Evolutionary conservation across 169 alveolate species (phyloP), one percentile per base, ranked within the genome.

Genomic region (Plasmodium vinckei): DNA sequence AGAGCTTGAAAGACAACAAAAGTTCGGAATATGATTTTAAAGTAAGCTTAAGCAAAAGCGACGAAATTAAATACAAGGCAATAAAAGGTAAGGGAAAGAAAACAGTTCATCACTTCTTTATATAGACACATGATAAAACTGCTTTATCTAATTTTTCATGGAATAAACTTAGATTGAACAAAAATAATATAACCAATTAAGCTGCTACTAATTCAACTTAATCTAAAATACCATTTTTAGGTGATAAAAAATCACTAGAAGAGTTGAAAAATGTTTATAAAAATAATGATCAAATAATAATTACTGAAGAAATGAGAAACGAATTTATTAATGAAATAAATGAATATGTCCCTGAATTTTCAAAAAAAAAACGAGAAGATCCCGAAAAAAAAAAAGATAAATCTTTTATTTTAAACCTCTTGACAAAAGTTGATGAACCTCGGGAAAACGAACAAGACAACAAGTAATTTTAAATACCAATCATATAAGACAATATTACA

Each of bases 381-480:
- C n/a, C 49, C 49, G 88, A 75, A 17, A 75, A 63, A 54, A 75
- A 75, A 63, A 75, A 75, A 54, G 88, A 75, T 57, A 75, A 75
- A 44, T 60, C 88, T 44, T 75, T 75, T 19, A 75, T 75, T 64
- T 75, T 75, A 67, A 75, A 75, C 21, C 49, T 75, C 7, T 56
- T 75, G 23, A 75, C 88, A 15, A 75, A 75, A 7, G 19, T 63
- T 46, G 88, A 75, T 15, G 88, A 75, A 44, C 69, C 73, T 33
- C 61, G 64, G n/a, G 88, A 75, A 54, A 75, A 67, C 60, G 75
- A 75, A 42, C 47, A 75, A 49, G 72, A 42, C 27, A 49, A 7
- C 88, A 75, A 54, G 88, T 75, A 68, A 12, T 12, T 2, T 21
- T 7, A 68, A 44, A 44, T 13, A 2, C 1, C 4, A 9, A 68